Evolutionary conservation across 1,284 basidiomycete genomes (phyloP).

Genomic region (Gymnopus androsaceus): DNA sequence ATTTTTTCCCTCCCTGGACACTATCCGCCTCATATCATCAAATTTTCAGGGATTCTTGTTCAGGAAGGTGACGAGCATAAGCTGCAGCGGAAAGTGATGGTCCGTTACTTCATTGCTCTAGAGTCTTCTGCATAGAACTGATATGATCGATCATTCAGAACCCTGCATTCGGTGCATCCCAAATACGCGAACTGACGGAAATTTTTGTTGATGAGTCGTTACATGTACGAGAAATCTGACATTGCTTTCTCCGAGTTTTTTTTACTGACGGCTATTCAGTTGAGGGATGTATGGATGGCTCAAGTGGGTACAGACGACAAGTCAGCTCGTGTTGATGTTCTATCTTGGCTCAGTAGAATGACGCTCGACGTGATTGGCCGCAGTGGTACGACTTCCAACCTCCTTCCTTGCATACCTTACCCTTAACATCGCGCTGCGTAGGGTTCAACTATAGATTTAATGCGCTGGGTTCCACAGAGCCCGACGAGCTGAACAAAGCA

Average conservation of each 20-base stretch:
- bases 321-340: conserved; percentile 43
- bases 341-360: conserved; percentile 54
- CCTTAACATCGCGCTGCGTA: conserved; percentile 10
- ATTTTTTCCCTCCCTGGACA: background rate
- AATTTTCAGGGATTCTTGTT: conserved; percentile 2
- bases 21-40: background rate
- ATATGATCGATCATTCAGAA: too few species aligned
- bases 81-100: conserved; percentile 14
- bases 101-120: background rate
- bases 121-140: too few species aligned
- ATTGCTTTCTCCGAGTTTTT: conserved; percentile 21
- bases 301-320: conserved; percentile 33
- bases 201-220: conserved; percentile 19
- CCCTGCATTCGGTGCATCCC: too few species aligned
- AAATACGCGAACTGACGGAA: conserved; percentile 17
- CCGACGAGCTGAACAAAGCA: conserved; percentile 41
- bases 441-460: conserved; percentile 58
- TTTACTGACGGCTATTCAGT: background rate
- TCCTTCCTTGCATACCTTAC: background rate
- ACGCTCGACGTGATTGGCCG: conserved; percentile 73
- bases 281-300: conserved; percentile 42
- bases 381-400: conserved; percentile 54
- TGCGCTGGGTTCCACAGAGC: conserved; percentile 29
- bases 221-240: conserved; percentile 9
- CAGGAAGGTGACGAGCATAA: conserved; percentile 18